phyloP scores from a whole-genome alignment of 2,329 filamentous ascomycete genomes.

The Zasmidium cellare region DNA sequence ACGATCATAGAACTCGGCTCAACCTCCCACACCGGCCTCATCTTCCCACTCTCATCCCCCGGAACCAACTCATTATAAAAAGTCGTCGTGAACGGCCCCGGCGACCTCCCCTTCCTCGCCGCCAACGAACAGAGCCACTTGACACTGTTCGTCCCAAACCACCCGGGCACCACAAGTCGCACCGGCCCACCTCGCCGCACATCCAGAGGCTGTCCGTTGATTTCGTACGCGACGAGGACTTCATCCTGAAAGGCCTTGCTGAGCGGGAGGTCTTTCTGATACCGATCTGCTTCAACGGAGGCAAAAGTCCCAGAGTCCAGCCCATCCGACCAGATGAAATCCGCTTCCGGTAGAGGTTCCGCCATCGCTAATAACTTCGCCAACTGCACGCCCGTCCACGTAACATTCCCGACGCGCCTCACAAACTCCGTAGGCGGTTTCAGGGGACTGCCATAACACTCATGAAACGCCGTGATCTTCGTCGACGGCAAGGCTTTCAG shows the following conservation, averaged over 20 bases:
- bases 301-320: constrained; percentile 32
- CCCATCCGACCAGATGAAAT: constrained; percentile 34
- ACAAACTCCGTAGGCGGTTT: constrained; percentile 30
- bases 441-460: constrained; percentile 40
- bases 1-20: constrained; percentile 34
- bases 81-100: constrained; percentile 29
- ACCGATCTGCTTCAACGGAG: constrained; percentile 28
- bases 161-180: constrained; percentile 34
- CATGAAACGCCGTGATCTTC: constrained; percentile 35
- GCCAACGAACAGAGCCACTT: constrained; percentile 34
- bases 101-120: constrained; percentile 21
- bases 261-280: constrained; percentile 36
- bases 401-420: constrained; percentile 37
- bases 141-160: constrained; percentile 36
- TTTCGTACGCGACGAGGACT: constrained; percentile 32
- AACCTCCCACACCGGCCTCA: constrained; percentile 30
- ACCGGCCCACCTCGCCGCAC: constrained; percentile 33
- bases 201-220: constrained; percentile 28
- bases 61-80: constrained; percentile 31
- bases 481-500: constrained; percentile 28
- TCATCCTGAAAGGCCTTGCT: constrained; percentile 27
- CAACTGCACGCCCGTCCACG: constrained; percentile 37
- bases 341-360: constrained; percentile 7
- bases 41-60: constrained; percentile 9
- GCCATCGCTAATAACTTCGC: constrained; percentile 27